Evolutionary conservation across 108 stramenopile genomes (phyloP).

Genomic region (Nitzschia palea): DNA sequence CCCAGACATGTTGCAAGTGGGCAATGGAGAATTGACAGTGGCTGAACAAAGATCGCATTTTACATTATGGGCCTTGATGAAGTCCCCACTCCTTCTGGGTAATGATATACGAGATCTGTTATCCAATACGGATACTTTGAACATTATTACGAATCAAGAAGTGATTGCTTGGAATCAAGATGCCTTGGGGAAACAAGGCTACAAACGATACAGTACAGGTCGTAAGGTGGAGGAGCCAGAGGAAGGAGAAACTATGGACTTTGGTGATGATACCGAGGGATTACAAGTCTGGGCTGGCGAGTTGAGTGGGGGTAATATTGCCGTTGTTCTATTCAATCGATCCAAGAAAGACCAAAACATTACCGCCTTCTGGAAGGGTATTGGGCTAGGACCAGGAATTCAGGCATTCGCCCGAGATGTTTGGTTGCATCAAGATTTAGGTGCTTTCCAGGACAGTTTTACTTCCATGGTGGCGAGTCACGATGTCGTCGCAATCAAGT

Average conservation of each 20-base stretch:
- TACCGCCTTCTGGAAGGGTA: constrained; percentile 20
- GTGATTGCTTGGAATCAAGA: constrained; percentile 36
- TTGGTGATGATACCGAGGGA: constrained; percentile 5
- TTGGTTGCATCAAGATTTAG: constrained; percentile 27
- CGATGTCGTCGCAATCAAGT: constrained; percentile 27
- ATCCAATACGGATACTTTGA: constrained; percentile 8
- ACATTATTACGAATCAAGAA: constrained; percentile 34
- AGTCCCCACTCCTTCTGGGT: constrained; percentile 55
- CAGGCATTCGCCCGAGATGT: constrained; percentile 13
- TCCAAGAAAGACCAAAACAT: neutral
- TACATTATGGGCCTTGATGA: constrained; percentile 50
- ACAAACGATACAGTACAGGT: constrained; percentile 7
- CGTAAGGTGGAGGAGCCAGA: neutral
- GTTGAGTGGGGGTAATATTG: constrained; percentile 22
- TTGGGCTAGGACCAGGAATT: constrained; percentile 11
- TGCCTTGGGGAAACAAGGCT: constrained; percentile 25
- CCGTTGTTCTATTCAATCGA: constrained; percentile 38
- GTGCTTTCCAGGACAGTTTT: constrained; percentile 7
- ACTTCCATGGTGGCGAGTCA: constrained; percentile 18
- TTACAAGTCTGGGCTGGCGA: constrained; percentile 41
- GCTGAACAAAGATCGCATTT: constrained; percentile 52
- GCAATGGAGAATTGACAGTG: constrained; percentile 37
- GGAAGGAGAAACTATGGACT: neutral
- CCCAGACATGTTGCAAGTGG: constrained; percentile 54
- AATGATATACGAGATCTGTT: constrained; percentile 44